phyloP scores from a whole-genome alignment of 2,329 filamentous ascomycete species.

The Colletotrichum incanum region DNA sequence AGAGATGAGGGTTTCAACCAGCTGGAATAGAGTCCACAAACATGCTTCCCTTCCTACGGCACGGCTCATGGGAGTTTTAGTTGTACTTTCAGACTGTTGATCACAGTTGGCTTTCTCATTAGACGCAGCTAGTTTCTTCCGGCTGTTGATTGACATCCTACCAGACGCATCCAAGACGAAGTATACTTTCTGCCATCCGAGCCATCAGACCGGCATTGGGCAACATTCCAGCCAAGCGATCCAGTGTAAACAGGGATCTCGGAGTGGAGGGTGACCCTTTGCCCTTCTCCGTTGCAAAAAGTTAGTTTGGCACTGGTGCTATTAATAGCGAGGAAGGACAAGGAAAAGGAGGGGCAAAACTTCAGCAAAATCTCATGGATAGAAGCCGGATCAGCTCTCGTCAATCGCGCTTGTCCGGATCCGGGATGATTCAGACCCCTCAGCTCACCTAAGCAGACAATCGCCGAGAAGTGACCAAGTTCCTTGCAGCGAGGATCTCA shows the following conservation, averaged over 20 bases:
- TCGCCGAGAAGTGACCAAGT: not conserved
- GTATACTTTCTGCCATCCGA: not conserved
- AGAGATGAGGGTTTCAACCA: constrained; percentile 1
- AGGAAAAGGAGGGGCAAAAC: not conserved
- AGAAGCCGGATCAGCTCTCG: constrained; percentile 25
- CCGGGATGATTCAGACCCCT: constrained; percentile 11
- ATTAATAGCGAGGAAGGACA: constrained; percentile 23
- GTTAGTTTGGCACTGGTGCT: constrained; percentile 21
- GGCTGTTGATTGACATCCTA: not conserved
- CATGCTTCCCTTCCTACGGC: not conserved
- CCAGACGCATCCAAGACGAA: not conserved
- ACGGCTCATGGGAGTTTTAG: not conserved
- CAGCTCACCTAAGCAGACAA: constrained; percentile 35
- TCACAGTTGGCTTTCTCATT: not conserved
- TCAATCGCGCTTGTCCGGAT: constrained; percentile 15
- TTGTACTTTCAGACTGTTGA: not conserved
- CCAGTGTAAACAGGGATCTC: constrained; percentile 13
- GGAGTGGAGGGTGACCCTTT: constrained; percentile 14
- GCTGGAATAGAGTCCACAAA: not conserved
- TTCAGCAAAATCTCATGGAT: constrained; percentile 16
- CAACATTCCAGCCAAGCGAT: constrained; percentile 4
- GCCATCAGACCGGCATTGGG: constrained; percentile 6
- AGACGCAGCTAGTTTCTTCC: not conserved
- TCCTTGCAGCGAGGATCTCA: not conserved
- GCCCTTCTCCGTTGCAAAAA: constrained; percentile 8